Evolutionary conservation across 2,329 filamentous ascomycete species (phyloP).

Genomic region (Colletotrichum agaves): DNA sequence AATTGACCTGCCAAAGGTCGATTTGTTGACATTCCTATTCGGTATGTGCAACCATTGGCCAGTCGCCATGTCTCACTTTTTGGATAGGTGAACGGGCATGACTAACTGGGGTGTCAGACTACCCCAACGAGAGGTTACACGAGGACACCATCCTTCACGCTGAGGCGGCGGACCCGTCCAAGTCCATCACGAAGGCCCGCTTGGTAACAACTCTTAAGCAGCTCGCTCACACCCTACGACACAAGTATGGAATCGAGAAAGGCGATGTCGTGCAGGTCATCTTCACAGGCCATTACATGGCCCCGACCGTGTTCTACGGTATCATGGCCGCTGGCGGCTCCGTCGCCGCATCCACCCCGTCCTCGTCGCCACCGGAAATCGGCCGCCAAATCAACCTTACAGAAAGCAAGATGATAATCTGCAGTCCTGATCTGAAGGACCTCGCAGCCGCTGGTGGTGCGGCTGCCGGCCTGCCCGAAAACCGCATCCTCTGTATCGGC

Average conservation of each 20-base stretch:
- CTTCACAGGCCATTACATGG: conserved; percentile 65
- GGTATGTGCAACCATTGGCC: conserved; percentile 44
- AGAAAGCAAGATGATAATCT: conserved; percentile 52
- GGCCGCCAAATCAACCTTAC: conserved; percentile 56
- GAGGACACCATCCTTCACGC: conserved; percentile 65
- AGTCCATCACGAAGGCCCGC: conserved; percentile 62
- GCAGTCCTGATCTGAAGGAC: conserved; percentile 58
- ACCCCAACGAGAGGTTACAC: conserved; percentile 38
- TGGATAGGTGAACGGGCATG: too few relatives aligned
- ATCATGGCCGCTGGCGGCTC: conserved; percentile 69
- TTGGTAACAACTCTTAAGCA: conserved; percentile 60
- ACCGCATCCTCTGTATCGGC: conserved; percentile 41
- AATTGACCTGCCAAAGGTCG: conserved; percentile 50
- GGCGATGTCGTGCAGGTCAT: conserved; percentile 66
- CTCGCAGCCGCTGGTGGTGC: conserved; percentile 60
- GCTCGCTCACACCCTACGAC: conserved; percentile 65
- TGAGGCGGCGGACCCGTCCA: conserved; percentile 66
- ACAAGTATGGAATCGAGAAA: conserved; percentile 58
- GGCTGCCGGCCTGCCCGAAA: conserved; percentile 54
- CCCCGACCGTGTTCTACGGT: conserved; percentile 64
- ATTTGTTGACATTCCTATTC: conserved; percentile 56
- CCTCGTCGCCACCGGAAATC: conserved; percentile 62
- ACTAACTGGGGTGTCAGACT: neutral
- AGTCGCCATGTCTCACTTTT: neutral
- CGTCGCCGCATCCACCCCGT: conserved; percentile 64